Base-by-base conservation (phyloP, 2,329 filamentous ascomycete genomes). In the Fusarium pseudocircinatum region DNA sequence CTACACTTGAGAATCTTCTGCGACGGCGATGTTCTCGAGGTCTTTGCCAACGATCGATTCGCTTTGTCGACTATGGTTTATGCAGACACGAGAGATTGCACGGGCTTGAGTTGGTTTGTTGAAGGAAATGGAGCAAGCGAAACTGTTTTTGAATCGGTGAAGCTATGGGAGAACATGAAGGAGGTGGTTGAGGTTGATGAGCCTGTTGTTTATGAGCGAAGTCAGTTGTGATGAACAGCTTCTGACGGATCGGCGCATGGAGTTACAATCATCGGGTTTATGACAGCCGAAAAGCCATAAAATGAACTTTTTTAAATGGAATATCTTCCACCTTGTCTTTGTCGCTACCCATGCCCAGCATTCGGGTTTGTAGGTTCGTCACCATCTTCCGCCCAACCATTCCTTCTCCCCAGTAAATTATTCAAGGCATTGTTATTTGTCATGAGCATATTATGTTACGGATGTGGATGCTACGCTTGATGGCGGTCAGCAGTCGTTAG, bases 11-110 rank as follows among this genome's bases (percentile, higher is more conserved):
- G 72, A 13, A 74, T 79, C 1, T 79, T 79, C 20, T 74, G 62
- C 8, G 78, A 79, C 4, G 73, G 75, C 1, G 76, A 78, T n/a
- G 60, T 76, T 12, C 54, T 79, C 0, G 78, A 79, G 22, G 54
- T 79, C 0, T 79, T 79, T 43, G 78, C 67, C 3, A 79, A 79
- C 11, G 77, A 79, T 18, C 63, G 78, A 0, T 79, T 78, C 14
- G 75, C 78, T 22, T 53, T 79, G 18, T 78, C 78, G 2, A 78
- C 78, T 4, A 77, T 74, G 63, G 70, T 77, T 2, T 79, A 79
- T 13, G 65, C 74, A 1, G 75, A 77, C 24, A 36, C 40, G 0
- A 43, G 59, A 5, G 62, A 67, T 1, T 78, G 75, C 24, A 62
- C 53, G 0, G 73, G 76, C 1, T 64, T 81, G 8, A 79, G 78